A percentile compares a stretch with the other conserved stretches of the same genome.
These are phyloP conservation scores for Psophocarpus tetragonolobus DNA, from an alignment of 306 rosid genomes.

Conservation along the genomic window DNA sequence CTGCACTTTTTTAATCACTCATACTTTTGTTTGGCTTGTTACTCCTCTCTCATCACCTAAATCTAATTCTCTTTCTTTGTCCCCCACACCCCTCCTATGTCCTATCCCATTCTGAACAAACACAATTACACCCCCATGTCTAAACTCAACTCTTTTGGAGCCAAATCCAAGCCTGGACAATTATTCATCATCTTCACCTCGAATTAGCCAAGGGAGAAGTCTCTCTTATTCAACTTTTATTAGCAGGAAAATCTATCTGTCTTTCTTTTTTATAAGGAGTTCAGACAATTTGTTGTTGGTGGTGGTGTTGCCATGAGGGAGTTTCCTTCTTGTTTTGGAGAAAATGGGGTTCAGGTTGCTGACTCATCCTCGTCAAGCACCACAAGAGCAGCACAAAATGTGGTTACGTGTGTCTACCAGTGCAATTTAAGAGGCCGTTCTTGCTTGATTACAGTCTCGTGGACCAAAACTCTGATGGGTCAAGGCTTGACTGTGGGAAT, in stretches of 20 bases:
- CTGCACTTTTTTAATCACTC: neutral
- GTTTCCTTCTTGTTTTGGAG: constrained; percentile 94
- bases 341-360: constrained; percentile 81
- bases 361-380: constrained; percentile 65
- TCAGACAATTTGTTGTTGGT: neutral
- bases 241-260: neutral
- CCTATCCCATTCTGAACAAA: constrained; percentile 20
- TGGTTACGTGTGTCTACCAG: constrained; percentile 76
- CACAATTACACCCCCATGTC: constrained; percentile 2
- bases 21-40: constrained; percentile 24
- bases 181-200: constrained; percentile 11
- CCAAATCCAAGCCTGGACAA: constrained; percentile 39
- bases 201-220: constrained; percentile 31
- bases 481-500: constrained; percentile 78
- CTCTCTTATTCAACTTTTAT: neutral
- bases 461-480: constrained; percentile 88
- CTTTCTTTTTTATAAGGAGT: neutral
- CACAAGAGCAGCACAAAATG: constrained; percentile 65
- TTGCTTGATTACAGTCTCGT: constrained; percentile 71
- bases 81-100: constrained; percentile 12
- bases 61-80: constrained; percentile 31
- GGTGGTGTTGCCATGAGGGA: constrained; percentile 62
- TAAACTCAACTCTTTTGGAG: constrained; percentile 29
- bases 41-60: constrained; percentile 33
- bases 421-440: constrained; percentile 54